Evolutionary conservation across 2,329 filamentous ascomycete species (phyloP).

Genomic region (Aureobasidium subglaciale): DNA sequence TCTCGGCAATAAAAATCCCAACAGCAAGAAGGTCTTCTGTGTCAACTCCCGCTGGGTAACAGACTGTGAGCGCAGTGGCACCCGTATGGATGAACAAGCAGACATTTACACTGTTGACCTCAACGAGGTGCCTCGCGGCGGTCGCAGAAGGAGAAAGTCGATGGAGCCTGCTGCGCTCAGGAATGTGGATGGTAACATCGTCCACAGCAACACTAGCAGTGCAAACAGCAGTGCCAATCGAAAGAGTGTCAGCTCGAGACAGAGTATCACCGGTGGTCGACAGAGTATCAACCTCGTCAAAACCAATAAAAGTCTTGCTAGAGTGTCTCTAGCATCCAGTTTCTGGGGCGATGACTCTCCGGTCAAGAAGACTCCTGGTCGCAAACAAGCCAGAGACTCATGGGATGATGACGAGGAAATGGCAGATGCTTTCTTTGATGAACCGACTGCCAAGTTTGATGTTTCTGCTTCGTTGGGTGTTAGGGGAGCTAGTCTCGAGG

Average conservation of each 20-base stretch:
- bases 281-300: conserved; percentile 15
- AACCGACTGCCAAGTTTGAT: conserved; percentile 17
- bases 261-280: background rate
- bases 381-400: background rate
- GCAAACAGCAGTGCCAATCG: conserved; percentile 24
- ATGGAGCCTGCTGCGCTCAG: conserved; percentile 30
- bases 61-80: conserved; percentile 28
- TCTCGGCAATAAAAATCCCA: conserved; percentile 26
- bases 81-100: conserved; percentile 25
- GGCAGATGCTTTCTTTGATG: conserved; percentile 21
- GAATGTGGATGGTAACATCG: conserved; percentile 28
- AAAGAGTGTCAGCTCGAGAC: conserved; percentile 15
- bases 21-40: conserved; percentile 26
- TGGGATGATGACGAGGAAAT: conserved; percentile 23
- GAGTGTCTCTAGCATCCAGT: conserved; percentile 17
- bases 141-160: conserved; percentile 28
- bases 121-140: conserved; percentile 25
- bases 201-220: conserved; percentile 24
- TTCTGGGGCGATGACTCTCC: conserved; percentile 17
- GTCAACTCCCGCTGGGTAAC: conserved; percentile 33
- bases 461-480: conserved; percentile 26
- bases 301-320: conserved; percentile 19
- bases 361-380: conserved; percentile 15
- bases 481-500: conserved; percentile 5
- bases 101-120: conserved; percentile 30